Conservation (phyloP, 1,139 yeast species). For the Yamadazyma diospyri region DNA sequence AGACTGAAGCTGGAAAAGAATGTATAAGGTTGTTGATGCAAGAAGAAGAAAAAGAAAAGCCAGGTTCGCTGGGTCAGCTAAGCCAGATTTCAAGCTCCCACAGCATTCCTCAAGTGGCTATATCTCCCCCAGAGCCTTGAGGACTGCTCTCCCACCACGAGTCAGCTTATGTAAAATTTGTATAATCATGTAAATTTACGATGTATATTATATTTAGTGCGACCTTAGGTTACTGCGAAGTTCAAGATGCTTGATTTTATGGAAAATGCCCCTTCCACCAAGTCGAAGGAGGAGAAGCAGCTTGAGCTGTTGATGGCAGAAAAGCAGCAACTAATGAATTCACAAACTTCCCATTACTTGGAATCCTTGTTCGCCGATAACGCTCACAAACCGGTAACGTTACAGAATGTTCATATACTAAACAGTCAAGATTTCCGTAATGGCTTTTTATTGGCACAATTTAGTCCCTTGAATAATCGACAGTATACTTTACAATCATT, state of each 20-base stretch:
- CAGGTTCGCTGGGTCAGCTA: conserved; percentile 14
- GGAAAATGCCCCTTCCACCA: conserved; percentile 11
- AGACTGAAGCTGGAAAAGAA: conserved; percentile 86
- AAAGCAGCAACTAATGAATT: conserved; percentile 31
- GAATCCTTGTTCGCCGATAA: conserved; percentile 41
- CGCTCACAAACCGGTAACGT: conserved; percentile 40
- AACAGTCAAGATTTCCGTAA: conserved; percentile 54
- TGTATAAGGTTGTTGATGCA: conserved; percentile 75
- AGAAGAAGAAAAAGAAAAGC: conserved; percentile 44
- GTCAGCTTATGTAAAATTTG: background rate
- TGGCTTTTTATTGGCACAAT: conserved; percentile 49
- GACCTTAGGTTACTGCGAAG: background rate
- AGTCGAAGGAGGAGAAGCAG: conserved; percentile 28
- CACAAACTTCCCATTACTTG: conserved; percentile 40
- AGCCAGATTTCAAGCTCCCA: conserved; percentile 11
- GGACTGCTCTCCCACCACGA: background rate
- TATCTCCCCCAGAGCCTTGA: conserved; percentile 33
- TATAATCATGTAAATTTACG: conserved; percentile 12
- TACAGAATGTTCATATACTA: conserved; percentile 49
- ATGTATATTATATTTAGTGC: background rate
- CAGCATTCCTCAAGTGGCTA: conserved; percentile 32
- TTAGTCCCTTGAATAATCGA: conserved; percentile 44
- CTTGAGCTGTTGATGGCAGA: conserved; percentile 26
- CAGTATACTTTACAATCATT: conserved; percentile 34
- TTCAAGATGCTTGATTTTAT: conserved; percentile 11